Evolutionary conservation across 345 rosid species (phyloP).

Genomic region (Brassica carinata): DNA sequence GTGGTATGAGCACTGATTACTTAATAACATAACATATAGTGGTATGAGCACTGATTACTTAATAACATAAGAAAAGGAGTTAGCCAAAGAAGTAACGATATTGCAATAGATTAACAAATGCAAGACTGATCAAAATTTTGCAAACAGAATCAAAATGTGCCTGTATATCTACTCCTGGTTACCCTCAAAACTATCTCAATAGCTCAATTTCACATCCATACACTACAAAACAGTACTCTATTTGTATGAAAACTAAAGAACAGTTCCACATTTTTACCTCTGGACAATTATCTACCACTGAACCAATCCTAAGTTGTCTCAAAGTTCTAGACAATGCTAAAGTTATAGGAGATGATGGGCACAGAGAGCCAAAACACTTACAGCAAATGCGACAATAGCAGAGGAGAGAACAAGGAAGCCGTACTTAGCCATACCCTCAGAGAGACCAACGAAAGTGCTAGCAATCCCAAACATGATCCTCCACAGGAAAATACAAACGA

Average conservation of each 20-base stretch:
- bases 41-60: background rate
- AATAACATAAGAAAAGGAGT: background rate
- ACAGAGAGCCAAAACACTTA: constrained; percentile 40
- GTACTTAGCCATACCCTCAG: constrained; percentile 92
- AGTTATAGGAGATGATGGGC: no score
- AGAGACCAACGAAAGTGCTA: constrained; percentile 73
- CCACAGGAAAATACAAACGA: constrained; percentile 73
- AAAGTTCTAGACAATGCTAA: background rate
- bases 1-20: no score
- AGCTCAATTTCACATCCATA: background rate
- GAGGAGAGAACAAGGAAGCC: constrained; percentile 91
- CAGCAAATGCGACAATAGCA: constrained; percentile 82
- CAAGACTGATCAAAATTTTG: background rate
- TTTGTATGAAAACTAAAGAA: background rate
- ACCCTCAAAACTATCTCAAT: background rate
- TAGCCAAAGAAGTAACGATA: background rate
- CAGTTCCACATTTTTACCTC: background rate
- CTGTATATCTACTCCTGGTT: background rate
- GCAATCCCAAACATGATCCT: constrained; percentile 92
- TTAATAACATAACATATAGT: no score
- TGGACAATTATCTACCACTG: background rate
- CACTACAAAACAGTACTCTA: background rate
- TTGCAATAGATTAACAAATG: background rate
- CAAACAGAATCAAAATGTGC: constrained; percentile 17
- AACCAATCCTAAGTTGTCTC: constrained; percentile 5